Evolutionary conservation across 441 rosid species (phyloP).

Genomic region (Adansonia gregorii): DNA sequence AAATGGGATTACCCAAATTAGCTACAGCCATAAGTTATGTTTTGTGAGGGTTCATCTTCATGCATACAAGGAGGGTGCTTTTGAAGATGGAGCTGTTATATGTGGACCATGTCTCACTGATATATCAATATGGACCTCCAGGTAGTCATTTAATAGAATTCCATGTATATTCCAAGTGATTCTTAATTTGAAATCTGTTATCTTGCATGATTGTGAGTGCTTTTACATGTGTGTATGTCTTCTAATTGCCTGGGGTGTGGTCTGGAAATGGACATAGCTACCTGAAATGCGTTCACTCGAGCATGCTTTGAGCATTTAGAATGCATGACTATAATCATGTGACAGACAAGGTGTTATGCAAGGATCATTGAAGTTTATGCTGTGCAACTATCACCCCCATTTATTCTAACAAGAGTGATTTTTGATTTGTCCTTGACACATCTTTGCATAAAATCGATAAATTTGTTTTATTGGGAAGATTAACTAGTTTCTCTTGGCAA

Average conservation of each 20-base stretch:
- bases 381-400: neutral
- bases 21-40: constrained; percentile 46
- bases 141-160: constrained; percentile 38
- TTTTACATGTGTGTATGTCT: neutral
- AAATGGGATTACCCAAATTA: constrained; percentile 37
- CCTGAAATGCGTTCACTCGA: neutral
- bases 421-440: neutral
- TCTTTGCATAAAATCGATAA: neutral
- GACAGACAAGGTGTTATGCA: neutral
- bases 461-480: neutral
- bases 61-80: constrained; percentile 74
- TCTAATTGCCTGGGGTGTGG: neutral
- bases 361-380: neutral
- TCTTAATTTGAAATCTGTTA: neutral
- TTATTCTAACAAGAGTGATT: neutral
- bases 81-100: constrained; percentile 87
- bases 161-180: neutral
- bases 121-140: constrained; percentile 57
- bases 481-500: neutral
- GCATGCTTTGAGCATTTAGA: neutral
- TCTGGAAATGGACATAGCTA: neutral
- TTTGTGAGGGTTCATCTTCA: constrained; percentile 77
- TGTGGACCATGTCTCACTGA: constrained; percentile 67
- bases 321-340: neutral
- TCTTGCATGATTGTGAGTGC: neutral